Evolutionary conservation across 1,284 basidiomycete genomes (phyloP).

Genomic region (Coniophora puteana): DNA sequence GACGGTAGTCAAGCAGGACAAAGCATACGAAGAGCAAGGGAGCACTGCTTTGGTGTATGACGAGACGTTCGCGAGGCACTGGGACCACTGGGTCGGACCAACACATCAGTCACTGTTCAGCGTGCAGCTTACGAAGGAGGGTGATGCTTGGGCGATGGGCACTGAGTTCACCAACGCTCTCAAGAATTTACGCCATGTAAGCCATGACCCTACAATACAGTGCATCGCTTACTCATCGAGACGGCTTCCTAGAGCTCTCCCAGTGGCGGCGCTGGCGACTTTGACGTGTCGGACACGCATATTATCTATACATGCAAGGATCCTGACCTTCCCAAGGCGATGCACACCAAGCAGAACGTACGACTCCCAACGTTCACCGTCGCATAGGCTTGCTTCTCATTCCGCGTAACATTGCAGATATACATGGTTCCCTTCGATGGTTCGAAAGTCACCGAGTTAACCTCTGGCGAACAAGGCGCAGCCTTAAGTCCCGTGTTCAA

Average conservation of each 20-base stretch:
- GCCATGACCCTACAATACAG: conserved; percentile 39
- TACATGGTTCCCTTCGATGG: conserved; percentile 50
- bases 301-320: conserved; percentile 80
- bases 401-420: conserved; percentile 35
- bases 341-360: conserved; percentile 76
- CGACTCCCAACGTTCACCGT: conserved; percentile 15
- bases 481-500: conserved; percentile 65
- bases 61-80: conserved; percentile 70
- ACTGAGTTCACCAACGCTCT: conserved; percentile 52
- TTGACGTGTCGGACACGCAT: conserved; percentile 56
- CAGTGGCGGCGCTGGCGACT: conserved; percentile 69
- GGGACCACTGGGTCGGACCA: conserved; percentile 77
- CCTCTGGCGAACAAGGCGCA: conserved; percentile 76
- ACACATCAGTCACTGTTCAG: conserved; percentile 65
- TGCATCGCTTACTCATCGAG: no score
- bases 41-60: conserved; percentile 26
- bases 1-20: neutral
- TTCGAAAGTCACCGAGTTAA: conserved; percentile 53
- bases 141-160: conserved; percentile 49
- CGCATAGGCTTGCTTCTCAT: neutral
- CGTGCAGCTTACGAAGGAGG: conserved; percentile 44
- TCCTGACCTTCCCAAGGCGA: conserved; percentile 63
- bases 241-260: no score
- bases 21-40: neutral
- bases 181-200: conserved; percentile 58